Evolutionary conservation across 345 rosid genomes (phyloP).

Genomic region (Arabidopsis arenosa): DNA sequence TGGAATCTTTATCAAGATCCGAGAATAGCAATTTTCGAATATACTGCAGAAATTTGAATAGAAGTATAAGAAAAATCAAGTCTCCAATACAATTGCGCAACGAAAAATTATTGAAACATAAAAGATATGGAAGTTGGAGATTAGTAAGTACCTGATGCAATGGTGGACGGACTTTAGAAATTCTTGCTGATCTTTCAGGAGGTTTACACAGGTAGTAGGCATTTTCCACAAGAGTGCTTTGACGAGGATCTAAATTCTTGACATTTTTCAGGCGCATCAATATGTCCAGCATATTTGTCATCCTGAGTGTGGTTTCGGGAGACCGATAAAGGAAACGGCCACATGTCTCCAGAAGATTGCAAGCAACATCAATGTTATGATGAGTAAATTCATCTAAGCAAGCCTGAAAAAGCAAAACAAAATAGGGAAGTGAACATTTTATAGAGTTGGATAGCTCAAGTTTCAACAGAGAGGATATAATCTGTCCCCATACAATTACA

Average conservation of each 20-base stretch:
- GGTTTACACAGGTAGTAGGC: constrained; percentile 99
- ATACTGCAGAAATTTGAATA: constrained; percentile 62
- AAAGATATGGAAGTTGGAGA: not conserved
- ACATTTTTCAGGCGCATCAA: constrained; percentile 99
- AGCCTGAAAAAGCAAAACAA: constrained; percentile 55
- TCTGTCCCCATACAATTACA: constrained; percentile 19
- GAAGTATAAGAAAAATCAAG: constrained; percentile 10
- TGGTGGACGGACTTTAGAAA: constrained; percentile 91
- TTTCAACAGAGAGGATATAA: constrained; percentile 1
- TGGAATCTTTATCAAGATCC: constrained; percentile 92
- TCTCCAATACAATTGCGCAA: constrained; percentile 8
- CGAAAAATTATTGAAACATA: constrained; percentile 3
- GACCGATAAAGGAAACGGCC: constrained; percentile 98
- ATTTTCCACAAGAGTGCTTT: constrained; percentile 97
- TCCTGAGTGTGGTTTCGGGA: constrained; percentile 89
- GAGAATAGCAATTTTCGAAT: constrained; percentile 88
- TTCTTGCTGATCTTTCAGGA: constrained; percentile 96
- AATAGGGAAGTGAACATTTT: constrained; percentile 27
- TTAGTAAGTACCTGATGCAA: constrained; percentile 72
- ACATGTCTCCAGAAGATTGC: constrained; percentile 99
- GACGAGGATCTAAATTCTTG: constrained; percentile 97
- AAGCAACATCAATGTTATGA: constrained; percentile 98
- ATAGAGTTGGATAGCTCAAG: constrained; percentile 19
- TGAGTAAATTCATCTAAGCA: constrained; percentile 99
- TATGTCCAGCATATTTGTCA: constrained; percentile 98